phyloP scores from a whole-genome alignment of 352 stramenopile genomes.

The Nothophytophthora sp. region DNA sequence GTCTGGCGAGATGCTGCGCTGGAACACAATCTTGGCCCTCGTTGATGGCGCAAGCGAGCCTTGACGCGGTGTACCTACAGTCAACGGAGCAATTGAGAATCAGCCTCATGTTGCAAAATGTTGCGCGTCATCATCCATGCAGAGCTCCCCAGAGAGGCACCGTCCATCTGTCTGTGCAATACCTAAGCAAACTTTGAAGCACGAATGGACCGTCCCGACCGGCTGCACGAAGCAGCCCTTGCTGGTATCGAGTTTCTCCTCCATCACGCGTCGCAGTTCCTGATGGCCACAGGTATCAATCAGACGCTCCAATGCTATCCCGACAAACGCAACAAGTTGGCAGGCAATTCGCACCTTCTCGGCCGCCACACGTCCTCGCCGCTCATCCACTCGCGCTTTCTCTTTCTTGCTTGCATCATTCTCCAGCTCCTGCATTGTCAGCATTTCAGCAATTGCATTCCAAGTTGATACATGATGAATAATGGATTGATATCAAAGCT shows the following conservation, averaged over 20 bases:
- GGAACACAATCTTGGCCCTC: constrained; percentile 67
- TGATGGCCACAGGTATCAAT: constrained; percentile 13
- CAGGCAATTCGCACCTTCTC: constrained; percentile 71
- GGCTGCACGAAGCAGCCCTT: constrained; percentile 79
- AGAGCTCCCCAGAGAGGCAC: too few species aligned
- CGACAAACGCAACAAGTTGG: too few species aligned
- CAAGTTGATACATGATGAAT: not conserved
- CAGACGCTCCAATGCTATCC: not conserved
- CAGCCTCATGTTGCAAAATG: not conserved
- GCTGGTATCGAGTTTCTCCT: constrained; percentile 75
- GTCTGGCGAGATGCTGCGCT: constrained; percentile 79
- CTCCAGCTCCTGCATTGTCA: constrained; percentile 44
- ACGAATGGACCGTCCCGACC: constrained; percentile 76
- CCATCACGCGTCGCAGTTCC: constrained; percentile 72
- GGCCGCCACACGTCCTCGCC: constrained; percentile 58
- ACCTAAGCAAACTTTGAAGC: constrained; percentile 74
- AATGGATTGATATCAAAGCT: too few species aligned
- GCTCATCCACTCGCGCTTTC: constrained; percentile 56
- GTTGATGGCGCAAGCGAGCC: constrained; percentile 76
- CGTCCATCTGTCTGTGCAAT: not conserved
- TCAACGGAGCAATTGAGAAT: not conserved
- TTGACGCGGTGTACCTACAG: constrained; percentile 80
- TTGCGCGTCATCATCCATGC: not conserved
- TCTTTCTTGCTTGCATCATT: constrained; percentile 49
- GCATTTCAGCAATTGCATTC: too few species aligned